Conservation (phyloP, 2,329 filamentous ascomycete species). For the Orbilia quercus region DNA sequence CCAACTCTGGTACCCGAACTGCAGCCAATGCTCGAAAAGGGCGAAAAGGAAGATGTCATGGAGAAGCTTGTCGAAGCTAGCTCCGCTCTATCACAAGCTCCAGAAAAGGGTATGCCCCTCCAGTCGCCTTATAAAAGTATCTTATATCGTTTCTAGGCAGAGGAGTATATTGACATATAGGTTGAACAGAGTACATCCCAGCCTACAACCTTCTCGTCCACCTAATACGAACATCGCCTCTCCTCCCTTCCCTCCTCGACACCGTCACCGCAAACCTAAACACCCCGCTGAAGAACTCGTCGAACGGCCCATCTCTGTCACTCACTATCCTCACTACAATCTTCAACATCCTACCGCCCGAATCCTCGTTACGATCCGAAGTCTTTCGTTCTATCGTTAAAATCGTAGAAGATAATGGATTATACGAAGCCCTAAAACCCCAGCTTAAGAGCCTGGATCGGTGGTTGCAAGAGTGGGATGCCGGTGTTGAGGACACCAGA, state of each 20-base stretch:
- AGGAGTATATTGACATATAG: conserved; percentile 59
- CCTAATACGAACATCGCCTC: conserved; percentile 85
- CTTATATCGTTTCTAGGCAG: conserved; percentile 21
- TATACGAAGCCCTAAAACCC: conserved; percentile 84
- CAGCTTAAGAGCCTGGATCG: conserved; percentile 83
- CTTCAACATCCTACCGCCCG: conserved; percentile 87
- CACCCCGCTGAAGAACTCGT: conserved; percentile 85
- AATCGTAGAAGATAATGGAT: conserved; percentile 78
- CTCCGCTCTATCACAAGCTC: conserved; percentile 79
- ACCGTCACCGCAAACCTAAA: conserved; percentile 89
- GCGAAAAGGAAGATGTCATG: conserved; percentile 83
- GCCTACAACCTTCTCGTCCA: conserved; percentile 97
- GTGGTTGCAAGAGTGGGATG: conserved; percentile 86
- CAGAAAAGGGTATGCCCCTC: conserved; percentile 77
- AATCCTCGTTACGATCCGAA: conserved; percentile 84
- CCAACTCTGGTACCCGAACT: conserved; percentile 71
- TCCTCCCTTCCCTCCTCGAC: conserved; percentile 85
- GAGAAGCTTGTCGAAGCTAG: conserved; percentile 89
- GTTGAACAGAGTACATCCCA: conserved; percentile 79
- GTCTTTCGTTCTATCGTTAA: conserved; percentile 89
- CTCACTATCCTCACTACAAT: conserved; percentile 92
- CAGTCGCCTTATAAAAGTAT: too few relatives aligned
- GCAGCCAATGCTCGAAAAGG: conserved; percentile 76
- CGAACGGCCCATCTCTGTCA: conserved; percentile 85
- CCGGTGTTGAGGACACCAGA: conserved; percentile 82